Evolutionary conservation across 2,329 filamentous ascomycete genomes (phyloP), one percentile per base, ranked within the genome.

Genomic region (Fusarium mangiferae): DNA sequence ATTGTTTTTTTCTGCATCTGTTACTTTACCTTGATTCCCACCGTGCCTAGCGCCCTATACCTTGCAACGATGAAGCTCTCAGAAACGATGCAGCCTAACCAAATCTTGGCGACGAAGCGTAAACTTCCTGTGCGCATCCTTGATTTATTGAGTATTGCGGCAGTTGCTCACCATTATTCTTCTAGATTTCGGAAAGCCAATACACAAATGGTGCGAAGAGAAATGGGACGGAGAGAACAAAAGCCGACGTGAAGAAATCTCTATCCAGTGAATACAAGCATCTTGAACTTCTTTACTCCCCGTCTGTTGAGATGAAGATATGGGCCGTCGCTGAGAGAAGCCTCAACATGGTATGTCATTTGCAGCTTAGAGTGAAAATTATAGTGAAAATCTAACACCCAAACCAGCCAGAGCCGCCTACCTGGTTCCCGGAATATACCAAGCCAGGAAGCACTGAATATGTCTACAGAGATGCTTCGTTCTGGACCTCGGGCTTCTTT

Each of bases 71-170:
- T 36, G n/a, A 36, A 52, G n/a, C 49, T 52, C 6, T 15, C 33
- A 7, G 49, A 52, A 14, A 52, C n/a, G 8, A 24, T 52, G n/a
- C 30, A 52, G 17, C n/a, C 33, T 11, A 11, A 4, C 3, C 33
- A 52, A 13, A 6, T 12, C 6, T 10, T 52, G 9, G 33, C n/a
- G 17, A 26, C 33, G 6, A 35, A 52, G 13, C 17, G 49, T 3
- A 52, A 52, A 18, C 4, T 52, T 36, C 30, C 48, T 14, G 48
- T 15, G 6, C 28, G 46, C 10, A 11, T 10, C 13, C 15, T 15
- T 12, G 0, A 6, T 12, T 1, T 6, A 12, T 30, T 12, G 7
- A n/a, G 22, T 7, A 12, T 30, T 5, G 5, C 1, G 14, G 26
- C 7, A 26, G 0, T 33, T 0, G 46, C 46, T 49, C 12, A 49